Percentiles rank a stretch among this genome's conserved stretches.
phyloP scores from a whole-genome alignment of 2,329 filamentous ascomycete species.

The Aotearoamyces nothofagi region DNA sequence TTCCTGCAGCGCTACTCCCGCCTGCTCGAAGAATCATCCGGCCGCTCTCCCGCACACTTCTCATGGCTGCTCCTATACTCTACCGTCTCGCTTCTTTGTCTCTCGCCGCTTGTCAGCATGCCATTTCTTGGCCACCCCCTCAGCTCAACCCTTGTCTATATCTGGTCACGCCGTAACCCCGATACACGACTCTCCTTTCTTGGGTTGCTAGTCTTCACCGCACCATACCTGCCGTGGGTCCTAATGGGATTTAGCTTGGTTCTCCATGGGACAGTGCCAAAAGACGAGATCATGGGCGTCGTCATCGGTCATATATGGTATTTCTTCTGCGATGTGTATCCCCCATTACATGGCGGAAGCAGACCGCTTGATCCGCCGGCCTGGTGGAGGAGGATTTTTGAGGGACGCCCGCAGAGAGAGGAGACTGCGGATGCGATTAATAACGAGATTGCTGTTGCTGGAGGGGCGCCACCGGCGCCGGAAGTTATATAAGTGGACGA shows the following conservation, averaged over 20 bases:
- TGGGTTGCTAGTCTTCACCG: constrained; percentile 78
- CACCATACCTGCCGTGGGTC: constrained; percentile 92
- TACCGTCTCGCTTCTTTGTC: constrained; percentile 58
- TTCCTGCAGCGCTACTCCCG: constrained; percentile 95
- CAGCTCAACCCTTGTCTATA: constrained; percentile 88
- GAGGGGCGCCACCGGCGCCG: constrained; percentile 21
- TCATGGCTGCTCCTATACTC: constrained; percentile 88
- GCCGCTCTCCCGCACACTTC: constrained; percentile 81
- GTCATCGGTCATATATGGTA: constrained; percentile 95
- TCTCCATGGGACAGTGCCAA: constrained; percentile 79
- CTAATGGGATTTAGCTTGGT: constrained; percentile 83
- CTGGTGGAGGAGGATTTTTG: constrained; percentile 84
- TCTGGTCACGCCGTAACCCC: constrained; percentile 92
- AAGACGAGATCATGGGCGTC: constrained; percentile 92
- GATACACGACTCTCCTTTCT: constrained; percentile 82
- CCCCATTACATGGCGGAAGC: constrained; percentile 71
- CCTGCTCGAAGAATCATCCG: constrained; percentile 88
- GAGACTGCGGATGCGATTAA: constrained; percentile 39
- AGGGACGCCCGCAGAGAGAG: constrained; percentile 32
- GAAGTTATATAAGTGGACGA: constrained; percentile 17
- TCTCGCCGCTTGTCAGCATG: constrained; percentile 81
- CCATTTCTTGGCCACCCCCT: constrained; percentile 89
- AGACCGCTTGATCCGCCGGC: constrained; percentile 75
- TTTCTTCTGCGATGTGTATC: constrained; percentile 95
- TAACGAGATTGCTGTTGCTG: constrained; percentile 47